Evolutionary conservation across 768 basidiomycete species (phyloP).

Genomic region (Tulasnella sp.): DNA sequence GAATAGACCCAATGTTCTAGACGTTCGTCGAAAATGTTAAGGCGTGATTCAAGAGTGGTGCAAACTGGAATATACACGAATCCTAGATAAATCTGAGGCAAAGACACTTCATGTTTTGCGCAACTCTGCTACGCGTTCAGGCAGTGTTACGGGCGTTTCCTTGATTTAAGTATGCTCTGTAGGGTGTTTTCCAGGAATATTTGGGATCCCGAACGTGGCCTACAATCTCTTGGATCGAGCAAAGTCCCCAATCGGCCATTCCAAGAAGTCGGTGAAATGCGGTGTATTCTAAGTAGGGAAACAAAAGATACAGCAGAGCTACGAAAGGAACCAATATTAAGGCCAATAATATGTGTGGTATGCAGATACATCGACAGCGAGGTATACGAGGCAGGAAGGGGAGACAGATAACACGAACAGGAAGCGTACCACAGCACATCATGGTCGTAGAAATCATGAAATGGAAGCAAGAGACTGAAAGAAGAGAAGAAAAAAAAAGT

Average conservation of each 20-base stretch:
- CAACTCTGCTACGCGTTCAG: no score
- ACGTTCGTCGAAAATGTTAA: no score
- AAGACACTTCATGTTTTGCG: no score
- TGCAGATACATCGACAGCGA: neutral
- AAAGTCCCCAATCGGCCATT: neutral
- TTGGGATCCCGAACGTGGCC: no score
- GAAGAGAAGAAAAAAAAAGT: neutral
- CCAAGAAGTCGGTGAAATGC: neutral
- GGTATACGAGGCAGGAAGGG: neutral
- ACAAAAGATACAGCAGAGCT: neutral
- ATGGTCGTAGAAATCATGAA: neutral
- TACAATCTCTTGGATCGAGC: no score
- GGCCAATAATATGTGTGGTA: conserved; percentile 2
- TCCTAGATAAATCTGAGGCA: no score
- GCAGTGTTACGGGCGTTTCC: no score
- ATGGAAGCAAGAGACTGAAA: neutral
- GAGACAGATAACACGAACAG: neutral
- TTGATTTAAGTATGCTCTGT: no score
- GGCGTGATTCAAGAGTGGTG: no score
- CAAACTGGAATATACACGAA: no score
- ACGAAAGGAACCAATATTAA: neutral
- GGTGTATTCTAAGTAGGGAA: neutral
- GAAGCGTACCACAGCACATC: conserved; percentile 1
- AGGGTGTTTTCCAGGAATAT: no score
- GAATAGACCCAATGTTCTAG: no score